Conservation (phyloP, 495 filamentous ascomycete genomes). For the Penicillium desertorum region DNA sequence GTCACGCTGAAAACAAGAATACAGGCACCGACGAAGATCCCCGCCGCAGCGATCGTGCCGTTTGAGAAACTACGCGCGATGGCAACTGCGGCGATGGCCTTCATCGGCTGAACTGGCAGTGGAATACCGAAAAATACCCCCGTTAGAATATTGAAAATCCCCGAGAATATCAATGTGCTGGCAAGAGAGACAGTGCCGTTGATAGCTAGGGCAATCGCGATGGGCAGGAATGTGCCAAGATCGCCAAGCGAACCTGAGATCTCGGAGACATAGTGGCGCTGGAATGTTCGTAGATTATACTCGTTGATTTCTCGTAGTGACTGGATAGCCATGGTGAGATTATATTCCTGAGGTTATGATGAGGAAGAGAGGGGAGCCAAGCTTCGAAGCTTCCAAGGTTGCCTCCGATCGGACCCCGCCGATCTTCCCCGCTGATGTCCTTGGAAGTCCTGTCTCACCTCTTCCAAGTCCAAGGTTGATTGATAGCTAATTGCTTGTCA, state of each 20-base stretch:
- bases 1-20: conserved; percentile 76
- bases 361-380: background rate
- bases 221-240: conserved; percentile 84
- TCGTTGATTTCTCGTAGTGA: conserved; percentile 35
- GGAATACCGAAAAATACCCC: conserved; percentile 82
- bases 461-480: too few species aligned
- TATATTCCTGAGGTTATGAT: background rate
- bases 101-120: conserved; percentile 85
- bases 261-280: conserved; percentile 65
- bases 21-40: conserved; percentile 68
- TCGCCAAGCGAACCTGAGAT: conserved; percentile 90
- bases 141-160: conserved; percentile 79
- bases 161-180: conserved; percentile 83
- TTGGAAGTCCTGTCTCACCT: background rate
- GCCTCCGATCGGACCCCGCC: background rate
- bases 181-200: conserved; percentile 75
- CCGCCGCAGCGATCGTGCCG: conserved; percentile 72
- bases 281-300: conserved; percentile 45
- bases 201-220: conserved; percentile 78
- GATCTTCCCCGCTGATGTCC: conserved; percentile 12
- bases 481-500: background rate
- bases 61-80: conserved; percentile 65
- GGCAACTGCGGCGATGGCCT: conserved; percentile 86
- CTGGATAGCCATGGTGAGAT: conserved; percentile 30
- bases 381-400: background rate